Evolutionary conservation across 257 asterid species (phyloP).

Genomic region (Prunella vulgaris): DNA sequence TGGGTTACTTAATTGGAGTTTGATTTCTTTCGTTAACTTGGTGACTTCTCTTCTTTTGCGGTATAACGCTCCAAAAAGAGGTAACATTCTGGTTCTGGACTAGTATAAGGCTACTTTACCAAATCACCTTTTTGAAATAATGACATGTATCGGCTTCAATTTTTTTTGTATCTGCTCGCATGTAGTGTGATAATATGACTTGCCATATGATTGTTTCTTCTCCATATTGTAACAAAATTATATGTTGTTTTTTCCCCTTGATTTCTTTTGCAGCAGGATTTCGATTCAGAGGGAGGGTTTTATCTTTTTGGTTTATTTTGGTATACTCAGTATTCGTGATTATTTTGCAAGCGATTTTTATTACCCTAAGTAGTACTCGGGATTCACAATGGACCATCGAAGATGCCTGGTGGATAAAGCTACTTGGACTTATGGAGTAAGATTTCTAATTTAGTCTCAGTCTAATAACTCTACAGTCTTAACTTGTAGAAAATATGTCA

Average conservation of each 20-base stretch:
- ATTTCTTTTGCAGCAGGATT: slow-evolving; percentile 45
- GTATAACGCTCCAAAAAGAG: slow-evolving; percentile 65
- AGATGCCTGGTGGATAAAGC: slow-evolving; percentile 72
- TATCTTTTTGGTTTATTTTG: slow-evolving; percentile 59
- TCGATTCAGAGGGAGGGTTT: slow-evolving; percentile 48
- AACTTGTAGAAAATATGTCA: too few relatives aligned
- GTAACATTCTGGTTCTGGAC: slow-evolving; percentile 30
- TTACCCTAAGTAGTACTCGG: slow-evolving; percentile 38
- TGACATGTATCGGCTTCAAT: background rate
- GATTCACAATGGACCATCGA: slow-evolving; percentile 45
- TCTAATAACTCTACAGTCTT: background rate
- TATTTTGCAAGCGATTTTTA: slow-evolving; percentile 49
- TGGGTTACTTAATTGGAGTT: slow-evolving; percentile 69
- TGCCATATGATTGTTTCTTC: background rate
- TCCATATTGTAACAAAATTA: background rate
- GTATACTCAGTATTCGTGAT: slow-evolving; percentile 45
- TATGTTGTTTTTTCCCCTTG: background rate
- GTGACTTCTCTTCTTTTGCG: slow-evolving; percentile 62
- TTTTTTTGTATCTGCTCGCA: slow-evolving; percentile 4
- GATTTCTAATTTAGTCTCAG: slow-evolving; percentile 19
- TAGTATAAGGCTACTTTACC: slow-evolving; percentile 17
- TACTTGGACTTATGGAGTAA: slow-evolving; percentile 67
- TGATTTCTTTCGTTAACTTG: slow-evolving; percentile 65
- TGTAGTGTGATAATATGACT: background rate
- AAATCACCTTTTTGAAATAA: background rate